Conservation (phyloP, 2,329 filamentous ascomycete genomes). For the Phialemonium atrogriseum region DNA sequence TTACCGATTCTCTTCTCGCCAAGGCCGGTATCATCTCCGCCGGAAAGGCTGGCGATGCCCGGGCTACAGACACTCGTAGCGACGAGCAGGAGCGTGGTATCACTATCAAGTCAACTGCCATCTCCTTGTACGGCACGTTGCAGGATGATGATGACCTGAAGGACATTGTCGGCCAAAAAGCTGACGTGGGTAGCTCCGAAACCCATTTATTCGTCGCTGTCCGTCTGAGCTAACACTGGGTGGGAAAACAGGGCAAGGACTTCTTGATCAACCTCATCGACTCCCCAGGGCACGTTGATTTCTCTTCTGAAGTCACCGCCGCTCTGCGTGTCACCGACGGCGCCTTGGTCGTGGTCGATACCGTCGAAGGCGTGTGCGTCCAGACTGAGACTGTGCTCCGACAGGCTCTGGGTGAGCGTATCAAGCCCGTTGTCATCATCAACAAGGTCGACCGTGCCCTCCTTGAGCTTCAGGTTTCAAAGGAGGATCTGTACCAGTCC, state of each 20-base stretch:
- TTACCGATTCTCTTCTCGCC: constrained; percentile 98
- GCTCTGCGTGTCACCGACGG: constrained; percentile 99
- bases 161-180: constrained; percentile 84
- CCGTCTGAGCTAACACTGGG: too few relatives aligned
- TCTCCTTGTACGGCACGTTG: constrained; percentile 90
- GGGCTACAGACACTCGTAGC: constrained; percentile 92
- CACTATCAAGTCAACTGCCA: constrained; percentile 99
- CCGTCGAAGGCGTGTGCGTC: constrained; percentile 98
- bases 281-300: constrained; percentile 99
- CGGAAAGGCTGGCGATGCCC: constrained; percentile 90
- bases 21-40: constrained; percentile 99
- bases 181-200: constrained; percentile 56
- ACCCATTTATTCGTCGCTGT: too few relatives aligned
- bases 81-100: constrained; percentile 99
- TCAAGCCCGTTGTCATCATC: constrained; percentile 99
- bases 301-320: constrained; percentile 98
- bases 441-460: constrained; percentile 99
- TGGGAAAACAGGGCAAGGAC: constrained; percentile 61
- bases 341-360: constrained; percentile 99
- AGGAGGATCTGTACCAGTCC: constrained; percentile 99
- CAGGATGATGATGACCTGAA: constrained; percentile 78
- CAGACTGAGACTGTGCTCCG: constrained; percentile 99
- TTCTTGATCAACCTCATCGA: constrained; percentile 99
- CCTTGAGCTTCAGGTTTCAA: constrained; percentile 95
- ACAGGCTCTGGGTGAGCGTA: constrained; percentile 98